These are phyloP conservation scores for Candida khao-thaluensis DNA, from an alignment of 805 yeast genomes.

Conservation along the genomic window DNA sequence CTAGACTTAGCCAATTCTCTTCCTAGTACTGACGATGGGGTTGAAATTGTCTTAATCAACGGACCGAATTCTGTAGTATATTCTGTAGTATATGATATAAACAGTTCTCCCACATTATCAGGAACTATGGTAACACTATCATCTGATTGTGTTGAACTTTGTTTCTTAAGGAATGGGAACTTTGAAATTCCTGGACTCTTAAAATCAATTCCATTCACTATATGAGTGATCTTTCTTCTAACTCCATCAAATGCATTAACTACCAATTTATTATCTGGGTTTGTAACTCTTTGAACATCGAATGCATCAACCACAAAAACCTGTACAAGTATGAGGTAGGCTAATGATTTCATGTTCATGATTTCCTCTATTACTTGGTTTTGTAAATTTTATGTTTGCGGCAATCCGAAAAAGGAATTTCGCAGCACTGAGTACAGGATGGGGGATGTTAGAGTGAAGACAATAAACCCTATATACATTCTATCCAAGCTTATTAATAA, in stretches of 20 bases:
- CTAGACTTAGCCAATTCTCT: too few species aligned
- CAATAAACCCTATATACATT: not conserved
- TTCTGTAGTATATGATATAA: not conserved
- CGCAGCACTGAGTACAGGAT: not conserved
- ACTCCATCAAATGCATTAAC: slow-evolving; percentile 7
- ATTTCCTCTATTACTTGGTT: too few species aligned
- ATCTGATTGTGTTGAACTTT: not conserved
- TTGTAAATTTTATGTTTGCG: too few species aligned
- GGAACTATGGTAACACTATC: not conserved
- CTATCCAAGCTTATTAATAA: slow-evolving; percentile 7
- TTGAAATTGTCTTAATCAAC: too few species aligned
- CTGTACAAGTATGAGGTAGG: too few species aligned
- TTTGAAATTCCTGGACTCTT: not conserved
- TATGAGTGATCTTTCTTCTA: slow-evolving; percentile 3
- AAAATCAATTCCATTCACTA: slow-evolving; percentile 8
- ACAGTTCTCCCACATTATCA: not conserved
- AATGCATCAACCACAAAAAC: too few species aligned
- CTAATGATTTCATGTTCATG: slow-evolving; percentile 5
- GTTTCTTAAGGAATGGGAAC: not conserved
- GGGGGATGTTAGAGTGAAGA: too few species aligned
- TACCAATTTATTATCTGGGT: too few species aligned
- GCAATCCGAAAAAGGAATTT: slow-evolving; percentile 2
- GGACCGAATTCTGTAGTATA: not conserved
- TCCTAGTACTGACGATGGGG: too few species aligned
- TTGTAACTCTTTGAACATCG: too few species aligned